Conservation (phyloP, 1,139 yeast species). For the Eremothecium sinecaudum region DNA sequence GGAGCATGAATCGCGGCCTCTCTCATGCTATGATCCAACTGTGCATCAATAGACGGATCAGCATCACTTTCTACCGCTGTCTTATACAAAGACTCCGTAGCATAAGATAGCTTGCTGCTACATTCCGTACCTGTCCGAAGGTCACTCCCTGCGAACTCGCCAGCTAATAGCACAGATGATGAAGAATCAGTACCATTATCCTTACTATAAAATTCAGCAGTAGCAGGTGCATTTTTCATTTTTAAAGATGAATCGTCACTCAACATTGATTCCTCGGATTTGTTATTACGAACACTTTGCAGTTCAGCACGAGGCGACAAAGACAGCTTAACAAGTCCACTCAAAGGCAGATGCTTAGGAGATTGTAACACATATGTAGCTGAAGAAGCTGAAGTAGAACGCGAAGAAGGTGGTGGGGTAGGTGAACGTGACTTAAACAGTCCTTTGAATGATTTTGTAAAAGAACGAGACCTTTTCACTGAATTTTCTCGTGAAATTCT, state of each 20-base stretch:
- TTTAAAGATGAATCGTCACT: conserved; percentile 6
- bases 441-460: conserved; percentile 26
- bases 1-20: neutral
- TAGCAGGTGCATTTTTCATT: neutral
- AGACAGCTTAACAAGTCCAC: conserved; percentile 9
- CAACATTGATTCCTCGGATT: conserved; percentile 9
- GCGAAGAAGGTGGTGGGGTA: conserved; percentile 7
- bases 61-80: neutral
- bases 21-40: conserved; percentile 1
- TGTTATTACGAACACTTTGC: conserved; percentile 1
- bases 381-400: conserved; percentile 2
- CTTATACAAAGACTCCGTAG: neutral
- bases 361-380: conserved; percentile 4
- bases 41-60: conserved; percentile 3
- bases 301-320: conserved; percentile 5
- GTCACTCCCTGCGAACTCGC: neutral
- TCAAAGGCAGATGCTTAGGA: conserved; percentile 5
- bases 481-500: conserved; percentile 7
- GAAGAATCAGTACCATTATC: conserved; percentile 1
- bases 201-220: neutral
- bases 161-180: neutral
- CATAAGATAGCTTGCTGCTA: neutral
- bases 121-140: neutral
- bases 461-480: conserved; percentile 16
- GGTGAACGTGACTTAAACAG: conserved; percentile 17